Evolutionary conservation across 768 basidiomycete genomes (phyloP).

Genomic region (Russula compacta): DNA sequence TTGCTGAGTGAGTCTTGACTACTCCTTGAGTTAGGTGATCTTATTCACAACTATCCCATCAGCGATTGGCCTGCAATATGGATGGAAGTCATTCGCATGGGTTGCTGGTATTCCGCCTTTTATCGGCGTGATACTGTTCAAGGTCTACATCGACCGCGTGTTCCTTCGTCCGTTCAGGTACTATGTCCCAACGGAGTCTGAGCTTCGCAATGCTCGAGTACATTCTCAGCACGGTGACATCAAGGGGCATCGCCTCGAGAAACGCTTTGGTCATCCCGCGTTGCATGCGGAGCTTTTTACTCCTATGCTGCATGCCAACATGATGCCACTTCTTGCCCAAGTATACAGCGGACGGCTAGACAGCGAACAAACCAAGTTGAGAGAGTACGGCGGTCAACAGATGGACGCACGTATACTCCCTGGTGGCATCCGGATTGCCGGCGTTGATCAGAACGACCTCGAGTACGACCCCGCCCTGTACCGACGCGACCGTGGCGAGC

Average conservation of each 20-base stretch:
- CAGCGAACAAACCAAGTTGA: slow-evolving; percentile 52
- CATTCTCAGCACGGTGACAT: slow-evolving; percentile 72
- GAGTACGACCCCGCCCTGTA: slow-evolving; percentile 79
- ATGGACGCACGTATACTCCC: slow-evolving; percentile 67
- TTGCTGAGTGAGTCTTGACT: slow-evolving; percentile 58
- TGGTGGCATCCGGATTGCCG: slow-evolving; percentile 77
- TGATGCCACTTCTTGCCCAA: slow-evolving; percentile 68
- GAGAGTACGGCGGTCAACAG: slow-evolving; percentile 71
- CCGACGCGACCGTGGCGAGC: slow-evolving; percentile 71
- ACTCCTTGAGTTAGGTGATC: slow-evolving; percentile 1
- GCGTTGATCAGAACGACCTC: slow-evolving; percentile 66
- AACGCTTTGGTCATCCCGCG: slow-evolving; percentile 92
- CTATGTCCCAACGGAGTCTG: slow-evolving; percentile 75
- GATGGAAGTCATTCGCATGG: slow-evolving; percentile 67
- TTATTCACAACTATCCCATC: slow-evolving; percentile 14
- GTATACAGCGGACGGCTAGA: slow-evolving; percentile 71
- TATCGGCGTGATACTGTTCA: slow-evolving; percentile 71
- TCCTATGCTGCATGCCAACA: slow-evolving; percentile 78
- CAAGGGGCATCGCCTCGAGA: slow-evolving; percentile 66
- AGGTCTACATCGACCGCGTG: slow-evolving; percentile 65
- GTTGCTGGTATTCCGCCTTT: slow-evolving; percentile 80
- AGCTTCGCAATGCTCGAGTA: slow-evolving; percentile 64
- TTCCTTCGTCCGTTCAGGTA: slow-evolving; percentile 67
- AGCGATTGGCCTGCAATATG: slow-evolving; percentile 82
- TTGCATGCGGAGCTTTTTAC: slow-evolving; percentile 81